These are phyloP conservation scores for Beauveria australis DNA, from an alignment of 2,329 filamentous ascomycete species.

Conservation along the genomic window DNA sequence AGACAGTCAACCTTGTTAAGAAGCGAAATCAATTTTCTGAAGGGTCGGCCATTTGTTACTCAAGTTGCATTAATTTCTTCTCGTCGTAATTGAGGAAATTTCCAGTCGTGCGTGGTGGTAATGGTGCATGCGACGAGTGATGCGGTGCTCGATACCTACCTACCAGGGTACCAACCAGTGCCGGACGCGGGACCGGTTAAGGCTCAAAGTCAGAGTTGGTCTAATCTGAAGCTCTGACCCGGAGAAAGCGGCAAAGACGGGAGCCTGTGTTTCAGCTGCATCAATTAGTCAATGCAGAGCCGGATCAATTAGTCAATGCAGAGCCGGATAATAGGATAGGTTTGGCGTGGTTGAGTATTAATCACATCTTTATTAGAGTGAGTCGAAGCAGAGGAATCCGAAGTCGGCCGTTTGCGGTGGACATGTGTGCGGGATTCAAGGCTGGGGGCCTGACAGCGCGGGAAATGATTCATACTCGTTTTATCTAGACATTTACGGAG, in stretches of 20 bases:
- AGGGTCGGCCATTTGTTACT: neutral
- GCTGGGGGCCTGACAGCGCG: neutral
- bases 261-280: neutral
- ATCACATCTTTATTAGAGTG: too few relatives aligned
- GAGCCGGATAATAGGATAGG: neutral
- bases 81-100: neutral
- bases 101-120: too few relatives aligned
- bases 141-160: neutral
- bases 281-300: neutral
- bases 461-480: too few relatives aligned
- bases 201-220: neutral
- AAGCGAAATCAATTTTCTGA: neutral
- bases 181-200: neutral
- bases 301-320: neutral
- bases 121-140: neutral
- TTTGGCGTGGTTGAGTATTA: neutral
- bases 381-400: neutral
- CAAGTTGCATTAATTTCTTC: neutral
- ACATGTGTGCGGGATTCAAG: neutral
- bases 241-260: neutral
- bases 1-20: too few relatives aligned
- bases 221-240: neutral
- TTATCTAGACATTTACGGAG: too few relatives aligned
- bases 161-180: neutral
- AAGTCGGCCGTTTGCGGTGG: constrained; percentile 9